These are phyloP conservation scores for Theileria orientalis DNA, from an alignment of 169 alveolate genomes.

Conservation along the genomic window DNA sequence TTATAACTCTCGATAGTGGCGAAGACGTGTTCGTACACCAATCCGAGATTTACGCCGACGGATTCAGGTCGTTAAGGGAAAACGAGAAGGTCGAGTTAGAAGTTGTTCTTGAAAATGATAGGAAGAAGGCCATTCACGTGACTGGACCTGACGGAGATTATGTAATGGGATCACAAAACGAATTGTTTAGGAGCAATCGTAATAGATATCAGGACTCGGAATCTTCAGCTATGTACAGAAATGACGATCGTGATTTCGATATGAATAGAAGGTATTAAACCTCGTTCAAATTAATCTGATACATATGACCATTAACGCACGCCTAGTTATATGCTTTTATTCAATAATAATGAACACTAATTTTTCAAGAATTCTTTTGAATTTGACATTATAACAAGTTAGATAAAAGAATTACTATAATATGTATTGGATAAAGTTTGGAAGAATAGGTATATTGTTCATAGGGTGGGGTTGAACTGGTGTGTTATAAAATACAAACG, in stretches of 20 bases:
- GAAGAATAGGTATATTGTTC: too few relatives aligned
- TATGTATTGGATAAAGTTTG: too few relatives aligned
- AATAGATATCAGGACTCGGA: slow-evolving; percentile 7
- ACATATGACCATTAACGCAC: not conserved
- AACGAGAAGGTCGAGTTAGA: slow-evolving; percentile 72
- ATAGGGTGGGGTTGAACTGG: not conserved
- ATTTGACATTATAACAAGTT: not conserved
- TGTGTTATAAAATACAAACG: not conserved
- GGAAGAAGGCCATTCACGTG: slow-evolving; percentile 77
- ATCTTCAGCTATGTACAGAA: slow-evolving; percentile 39
- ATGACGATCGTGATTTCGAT: slow-evolving; percentile 26
- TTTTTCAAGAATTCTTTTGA: not conserved
- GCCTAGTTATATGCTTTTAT: not conserved
- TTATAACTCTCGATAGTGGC: slow-evolving; percentile 77
- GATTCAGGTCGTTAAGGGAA: slow-evolving; percentile 74
- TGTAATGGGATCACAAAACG: slow-evolving; percentile 68
- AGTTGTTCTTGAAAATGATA: slow-evolving; percentile 67
- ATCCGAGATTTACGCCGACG: slow-evolving; percentile 75
- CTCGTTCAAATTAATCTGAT: not conserved
- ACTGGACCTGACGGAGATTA: slow-evolving; percentile 79
- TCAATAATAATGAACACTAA: not conserved
- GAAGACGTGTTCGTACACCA: slow-evolving; percentile 82
- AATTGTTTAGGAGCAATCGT: not conserved
- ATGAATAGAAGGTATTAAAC: slow-evolving; percentile 1
- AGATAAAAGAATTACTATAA: too few relatives aligned